Evolutionary conservation across 176 grass and related monocot species (phyloP), one percentile per base, ranked within the genome.

Genomic region (Pontederia paniculata): DNA sequence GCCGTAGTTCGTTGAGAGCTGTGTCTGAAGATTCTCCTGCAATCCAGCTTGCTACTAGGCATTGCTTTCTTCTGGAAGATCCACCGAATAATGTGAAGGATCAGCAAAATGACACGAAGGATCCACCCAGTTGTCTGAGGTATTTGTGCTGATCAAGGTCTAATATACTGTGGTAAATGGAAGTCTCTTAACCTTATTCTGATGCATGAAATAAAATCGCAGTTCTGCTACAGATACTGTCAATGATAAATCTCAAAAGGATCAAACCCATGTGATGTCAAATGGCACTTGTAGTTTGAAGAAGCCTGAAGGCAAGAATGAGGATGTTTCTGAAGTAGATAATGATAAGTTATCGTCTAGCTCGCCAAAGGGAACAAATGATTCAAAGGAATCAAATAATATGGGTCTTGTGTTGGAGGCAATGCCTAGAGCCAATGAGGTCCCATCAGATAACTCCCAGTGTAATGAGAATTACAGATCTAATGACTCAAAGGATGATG

Each of bases 21-120:
- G 78, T 91, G 52, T 88, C 77, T 67, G 94, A 98, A 73, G 71
- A 74, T 41, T 84, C 75, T 77, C 87, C 94, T 53, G 69, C 70
- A 1, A 76, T 98, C 54, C 94, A 98, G 50, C 85, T 98, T 70
- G 94, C 94, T 66, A 98, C 71, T 37, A 78, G 87, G 54, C 87
- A 98, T 64, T 98, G 94, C 73, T 91, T 84, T 82, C 73, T 93
- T 74, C 75, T 98, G 45, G 80, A 98, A 64, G 87, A 84, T 72
- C 87, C 94, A 67, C 87, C 87, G 15, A 78, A 23, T 84, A 83
- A 88, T 79, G 31, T 71, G 44, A 84, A 84, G 43, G 66, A 69
- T 45, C 61, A 19, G 55, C 63, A 15, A 77, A 41, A 48, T 37
- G 28, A 37, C 3, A 37, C 1, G 28, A 37, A 98, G 60, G 87